Percentiles rank a stretch among this genome's conserved stretches.
phyloP scores from a whole-genome alignment of 805 yeast genomes.

The Yarrowia porcina region DNA sequence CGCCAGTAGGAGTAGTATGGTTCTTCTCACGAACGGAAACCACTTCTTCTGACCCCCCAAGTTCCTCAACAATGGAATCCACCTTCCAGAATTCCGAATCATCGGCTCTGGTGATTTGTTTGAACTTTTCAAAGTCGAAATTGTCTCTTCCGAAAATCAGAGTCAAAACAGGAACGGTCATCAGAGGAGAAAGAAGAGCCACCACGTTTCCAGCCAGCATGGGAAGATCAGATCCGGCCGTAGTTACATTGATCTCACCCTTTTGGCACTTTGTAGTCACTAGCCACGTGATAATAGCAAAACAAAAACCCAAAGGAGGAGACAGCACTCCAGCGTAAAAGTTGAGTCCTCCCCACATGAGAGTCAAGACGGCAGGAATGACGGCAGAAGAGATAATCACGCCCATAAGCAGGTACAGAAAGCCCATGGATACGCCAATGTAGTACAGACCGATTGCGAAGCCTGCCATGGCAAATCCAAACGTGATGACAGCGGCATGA shows the following conservation, averaged over 20 bases:
- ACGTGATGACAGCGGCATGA: slow-evolving; percentile 61
- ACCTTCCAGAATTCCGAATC: slow-evolving; percentile 25
- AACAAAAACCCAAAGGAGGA: slow-evolving; percentile 72
- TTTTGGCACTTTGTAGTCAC: slow-evolving; percentile 41
- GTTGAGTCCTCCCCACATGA: slow-evolving; percentile 65
- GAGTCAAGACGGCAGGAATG: slow-evolving; percentile 66
- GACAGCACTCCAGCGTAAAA: slow-evolving; percentile 65
- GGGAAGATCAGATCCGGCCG: slow-evolving; percentile 80
- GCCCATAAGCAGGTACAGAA: slow-evolving; percentile 84
- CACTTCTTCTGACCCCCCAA: background rate
- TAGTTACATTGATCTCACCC: slow-evolving; percentile 53
- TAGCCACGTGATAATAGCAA: slow-evolving; percentile 70
- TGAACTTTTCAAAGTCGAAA: slow-evolving; percentile 68
- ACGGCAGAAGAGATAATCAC: slow-evolving; percentile 85
- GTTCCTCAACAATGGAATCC: background rate
- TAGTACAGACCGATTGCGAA: slow-evolving; percentile 79
- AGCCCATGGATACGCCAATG: slow-evolving; percentile 83
- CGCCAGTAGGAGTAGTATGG: background rate
- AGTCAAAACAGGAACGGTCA: slow-evolving; percentile 66
- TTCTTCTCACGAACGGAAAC: background rate
- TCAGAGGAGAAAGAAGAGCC: slow-evolving; percentile 68
- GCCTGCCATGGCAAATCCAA: slow-evolving; percentile 67
- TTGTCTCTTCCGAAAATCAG: slow-evolving; percentile 62
- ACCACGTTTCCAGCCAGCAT: slow-evolving; percentile 89
- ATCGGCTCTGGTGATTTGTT: slow-evolving; percentile 44